Base-by-base conservation (phyloP, 495 filamentous ascomycete species). In the Aspergillus panamensis region DNA sequence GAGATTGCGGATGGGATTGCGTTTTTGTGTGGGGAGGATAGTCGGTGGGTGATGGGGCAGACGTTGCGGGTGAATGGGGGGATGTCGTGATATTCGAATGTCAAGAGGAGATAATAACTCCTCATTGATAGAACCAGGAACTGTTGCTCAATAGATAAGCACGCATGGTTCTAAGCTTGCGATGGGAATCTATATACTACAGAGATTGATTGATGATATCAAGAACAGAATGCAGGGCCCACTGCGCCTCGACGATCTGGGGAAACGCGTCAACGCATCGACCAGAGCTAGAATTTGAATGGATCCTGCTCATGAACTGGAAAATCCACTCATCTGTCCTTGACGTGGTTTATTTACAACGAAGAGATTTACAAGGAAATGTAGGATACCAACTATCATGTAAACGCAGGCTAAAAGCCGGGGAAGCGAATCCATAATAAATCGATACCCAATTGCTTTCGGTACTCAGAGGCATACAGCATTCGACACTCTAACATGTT, bases 141-240 rank as follows among this genome's bases (percentile, higher is more conserved):
- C 21, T 87, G 82, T 60, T 72, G n/a, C n/a, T n/a, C 82, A 3
- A 67, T 74, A 2, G 83, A 87, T 62, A 59, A 87, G 84, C 64
- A 86, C 79, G 71, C 79, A 78, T 5, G 66, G 65, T 59, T 13
- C 70, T 59, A 25, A 69, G 70, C 40, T 66, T 71, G 61, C 68
- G 71, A 64, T 39, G 62, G 32, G 8, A 35, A 35, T 8, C 32
- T 8, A 35, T n/a, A n/a, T n/a, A n/a, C n/a, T n/a, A n/a, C n/a
- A n/a, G n/a, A n/a, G n/a, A n/a, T n/a, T n/a, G n/a, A n/a, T n/a
- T n/a, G n/a, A n/a, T n/a, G n/a, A n/a, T n/a, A n/a, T n/a, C n/a
- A n/a, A n/a, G n/a, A n/a, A n/a, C n/a, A n/a, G n/a, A n/a, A n/a
- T n/a, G n/a, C n/a, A n/a, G n/a, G n/a, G n/a, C n/a, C n/a, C n/a